Base-by-base conservation (phyloP, 2,329 filamentous ascomycete genomes). In the Monilinia vaccinii-corymbosi region DNA sequence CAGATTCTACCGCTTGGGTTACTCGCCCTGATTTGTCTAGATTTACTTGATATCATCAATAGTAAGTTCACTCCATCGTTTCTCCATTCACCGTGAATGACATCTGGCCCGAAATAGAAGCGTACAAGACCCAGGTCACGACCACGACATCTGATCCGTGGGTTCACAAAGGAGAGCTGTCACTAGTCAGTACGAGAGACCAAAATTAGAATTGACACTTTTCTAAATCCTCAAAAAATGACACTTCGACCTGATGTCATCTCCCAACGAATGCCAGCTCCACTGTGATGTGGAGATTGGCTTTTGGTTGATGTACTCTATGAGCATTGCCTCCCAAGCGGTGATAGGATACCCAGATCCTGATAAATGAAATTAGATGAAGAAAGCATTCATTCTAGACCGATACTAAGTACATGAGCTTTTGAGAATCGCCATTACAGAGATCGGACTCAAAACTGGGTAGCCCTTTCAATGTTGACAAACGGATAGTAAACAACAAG, bases 1-100 rank as follows among this genome's bases (percentile, higher is more conserved):
- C 63, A 63, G 25, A 48, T 64, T 21, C 21, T 64, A 34, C 61
- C 63, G 2, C 38, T 63, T n/a, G 57, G 49, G 4, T 28, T 64
- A 18, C 42, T 64, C 21, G 57, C 56, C 31, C 21, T 63, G 11
- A 46, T 63, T 14, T 45, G 59, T 14, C 46, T 64, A 13, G 59
- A 61, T 45, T 36, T 62, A 13, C 40, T 64, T 21, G 61, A 64
- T 53, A 55, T 58, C 10, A 25, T 58, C 14, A 56, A 64, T 18
- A 55, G 63, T 64, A 42, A 50, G 58, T 49, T 16, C 4, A 1
- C 21, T 23, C 7, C 14, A 18, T 23, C 28, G 13, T 44, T n/a
- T 5, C 9, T 21, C 14, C 10, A 16, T 9, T 2, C 21, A 5
- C 6, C 32, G 23, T 40, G 13, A 6, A 10, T 0, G 18, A 5